Conservation (phyloP, 164 flowering plant genomes). For the Sedum album region DNA sequence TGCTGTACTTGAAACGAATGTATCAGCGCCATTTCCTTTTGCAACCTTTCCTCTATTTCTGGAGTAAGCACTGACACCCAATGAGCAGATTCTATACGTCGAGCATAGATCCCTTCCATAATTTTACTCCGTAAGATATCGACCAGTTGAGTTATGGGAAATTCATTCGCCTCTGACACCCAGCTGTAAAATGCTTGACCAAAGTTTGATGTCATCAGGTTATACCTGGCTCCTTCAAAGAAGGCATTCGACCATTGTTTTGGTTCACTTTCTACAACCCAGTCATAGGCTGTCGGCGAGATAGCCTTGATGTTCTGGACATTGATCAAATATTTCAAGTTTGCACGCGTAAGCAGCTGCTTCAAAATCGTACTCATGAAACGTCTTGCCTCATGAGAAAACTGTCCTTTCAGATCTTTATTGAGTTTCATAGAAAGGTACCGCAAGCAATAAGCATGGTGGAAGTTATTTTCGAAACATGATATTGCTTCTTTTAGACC, state of each 20-base stretch:
- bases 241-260: slow-evolving; percentile 18
- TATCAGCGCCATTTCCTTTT: slow-evolving; percentile 8
- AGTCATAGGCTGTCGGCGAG: slow-evolving; percentile 18
- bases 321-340: slow-evolving; percentile 10
- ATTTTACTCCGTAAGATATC: slow-evolving; percentile 15
- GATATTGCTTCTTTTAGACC: slow-evolving; percentile 7
- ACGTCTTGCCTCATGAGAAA: slow-evolving; percentile 9
- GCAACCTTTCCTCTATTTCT: slow-evolving; percentile 14
- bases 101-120: slow-evolving; percentile 16
- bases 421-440: slow-evolving; percentile 8
- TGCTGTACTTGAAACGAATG: slow-evolving; percentile 10
- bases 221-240: slow-evolving; percentile 16
- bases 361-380: slow-evolving; percentile 13
- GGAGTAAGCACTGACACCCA: slow-evolving; percentile 19
- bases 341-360: slow-evolving; percentile 18
- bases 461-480: slow-evolving; percentile 11
- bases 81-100: slow-evolving; percentile 16
- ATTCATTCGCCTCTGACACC: slow-evolving; percentile 12
- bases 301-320: slow-evolving; percentile 12
- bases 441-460: slow-evolving; percentile 17
- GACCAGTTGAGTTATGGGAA: slow-evolving; percentile 14
- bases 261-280: slow-evolving; percentile 15
- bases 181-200: slow-evolving; percentile 16
- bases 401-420: slow-evolving; percentile 10
- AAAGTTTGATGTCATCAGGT: slow-evolving; percentile 10